Evolutionary conservation across 192 early-diverging fungal genomes (phyloP).

Genomic region (Jimgerdemannia lactiflua): DNA sequence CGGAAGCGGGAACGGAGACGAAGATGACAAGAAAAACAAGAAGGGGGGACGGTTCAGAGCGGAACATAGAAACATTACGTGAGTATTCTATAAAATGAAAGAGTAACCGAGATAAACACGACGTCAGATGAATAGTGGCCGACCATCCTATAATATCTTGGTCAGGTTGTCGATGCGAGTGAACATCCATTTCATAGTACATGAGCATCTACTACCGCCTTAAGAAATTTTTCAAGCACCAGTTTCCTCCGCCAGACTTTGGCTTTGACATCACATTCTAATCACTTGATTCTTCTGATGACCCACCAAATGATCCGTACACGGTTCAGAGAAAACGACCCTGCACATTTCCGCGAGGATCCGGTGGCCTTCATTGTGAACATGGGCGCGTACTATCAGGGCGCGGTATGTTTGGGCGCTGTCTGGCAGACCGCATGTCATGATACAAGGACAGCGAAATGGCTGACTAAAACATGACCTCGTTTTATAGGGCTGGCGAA

Average conservation of each 20-base stretch:
- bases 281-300: neutral
- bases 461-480: neutral
- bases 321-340: constrained; percentile 33
- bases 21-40: neutral
- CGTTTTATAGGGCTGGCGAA: constrained; percentile 70
- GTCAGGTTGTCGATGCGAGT: neutral
- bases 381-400: constrained; percentile 51
- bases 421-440: neutral
- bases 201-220: too few species aligned
- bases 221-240: too few species aligned
- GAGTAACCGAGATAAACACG: neutral
- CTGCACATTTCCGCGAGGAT: constrained; percentile 59
- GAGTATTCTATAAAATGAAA: neutral
- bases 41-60: neutral
- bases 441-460: neutral
- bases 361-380: constrained; percentile 69
- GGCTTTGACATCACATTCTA: neutral
- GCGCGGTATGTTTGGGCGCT: constrained; percentile 40
- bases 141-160: neutral
- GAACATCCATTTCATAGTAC: too few species aligned
- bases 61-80: neutral
- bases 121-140: neutral
- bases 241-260: too few species aligned
- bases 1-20: neutral
- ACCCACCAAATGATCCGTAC: neutral